Conservation (phyloP, 2,329 filamentous ascomycete species). For the Clarireedia paspali region DNA sequence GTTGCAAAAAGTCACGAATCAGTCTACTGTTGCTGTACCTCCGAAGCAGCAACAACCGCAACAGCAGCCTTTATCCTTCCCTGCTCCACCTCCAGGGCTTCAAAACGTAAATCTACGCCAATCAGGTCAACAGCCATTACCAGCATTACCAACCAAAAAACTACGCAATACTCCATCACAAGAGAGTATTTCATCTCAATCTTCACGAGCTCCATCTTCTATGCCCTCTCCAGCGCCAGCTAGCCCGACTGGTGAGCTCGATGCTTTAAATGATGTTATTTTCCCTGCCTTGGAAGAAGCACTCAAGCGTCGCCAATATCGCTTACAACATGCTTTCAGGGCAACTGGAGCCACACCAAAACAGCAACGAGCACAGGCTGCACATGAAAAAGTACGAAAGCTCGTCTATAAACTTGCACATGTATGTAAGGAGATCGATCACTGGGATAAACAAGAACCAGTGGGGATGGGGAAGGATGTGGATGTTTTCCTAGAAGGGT, state of each 20-base stretch:
- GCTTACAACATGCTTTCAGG: conserved; percentile 37
- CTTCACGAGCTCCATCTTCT: conserved; percentile 34
- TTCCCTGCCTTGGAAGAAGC: conserved; percentile 89
- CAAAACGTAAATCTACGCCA: conserved; percentile 26
- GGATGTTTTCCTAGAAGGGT: conserved; percentile 79
- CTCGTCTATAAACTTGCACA: conserved; percentile 76
- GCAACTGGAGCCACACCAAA: conserved; percentile 42
- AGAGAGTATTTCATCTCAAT: conserved; percentile 21
- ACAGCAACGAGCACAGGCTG: conserved; percentile 59
- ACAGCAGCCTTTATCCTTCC: conserved; percentile 15
- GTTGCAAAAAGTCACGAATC: conserved; percentile 25
- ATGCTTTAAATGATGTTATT: conserved; percentile 84
- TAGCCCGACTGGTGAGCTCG: conserved; percentile 62
- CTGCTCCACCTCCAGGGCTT: conserved; percentile 13
- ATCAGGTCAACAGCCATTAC: conserved; percentile 25
- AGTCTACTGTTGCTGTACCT: conserved; percentile 16
- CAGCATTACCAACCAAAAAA: conserved; percentile 28
- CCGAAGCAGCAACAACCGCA: conserved; percentile 27
- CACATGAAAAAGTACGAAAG: conserved; percentile 75
- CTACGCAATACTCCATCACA: conserved; percentile 27
- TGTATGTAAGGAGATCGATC: conserved; percentile 84
- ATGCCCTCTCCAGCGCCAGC: conserved; percentile 51
- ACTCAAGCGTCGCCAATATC: conserved; percentile 67
- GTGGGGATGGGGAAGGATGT: conserved; percentile 93
- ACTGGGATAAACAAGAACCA: conserved; percentile 75